A percentile compares a stretch with the other conserved stretches of the same genome.
These are phyloP conservation scores for Phialocephala sp. DNA, from an alignment of 2,329 filamentous ascomycete genomes.

Conservation along the genomic window DNA sequence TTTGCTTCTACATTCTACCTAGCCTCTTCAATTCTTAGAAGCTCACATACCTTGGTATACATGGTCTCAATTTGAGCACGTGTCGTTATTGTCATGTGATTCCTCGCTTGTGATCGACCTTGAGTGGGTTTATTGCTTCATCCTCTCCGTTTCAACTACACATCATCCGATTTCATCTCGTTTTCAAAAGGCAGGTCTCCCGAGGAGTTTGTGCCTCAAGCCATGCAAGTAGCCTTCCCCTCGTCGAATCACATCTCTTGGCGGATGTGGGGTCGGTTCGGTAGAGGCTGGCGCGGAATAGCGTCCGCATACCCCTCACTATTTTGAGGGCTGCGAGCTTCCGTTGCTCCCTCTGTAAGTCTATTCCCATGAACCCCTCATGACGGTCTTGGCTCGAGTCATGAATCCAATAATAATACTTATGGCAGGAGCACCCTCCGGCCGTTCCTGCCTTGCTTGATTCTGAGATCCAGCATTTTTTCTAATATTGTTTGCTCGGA, in stretches of 20 bases:
- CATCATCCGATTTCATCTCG: background rate
- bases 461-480: background rate
- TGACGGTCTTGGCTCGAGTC: background rate
- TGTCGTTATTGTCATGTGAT: too few relatives aligned
- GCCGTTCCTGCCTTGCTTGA: background rate
- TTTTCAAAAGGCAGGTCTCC: background rate
- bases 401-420: background rate
- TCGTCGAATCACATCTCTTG: slow-evolving; percentile 3
- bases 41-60: too few relatives aligned
- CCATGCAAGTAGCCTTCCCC: background rate
- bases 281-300: slow-evolving; percentile 9
- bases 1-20: background rate
- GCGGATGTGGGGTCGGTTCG: slow-evolving; percentile 5
- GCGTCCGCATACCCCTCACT: slow-evolving; percentile 13
- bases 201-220: background rate
- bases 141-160: background rate
- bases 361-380: slow-evolving; percentile 11
- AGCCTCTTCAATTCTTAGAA: background rate
- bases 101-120: too few relatives aligned
- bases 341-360: slow-evolving; percentile 11
- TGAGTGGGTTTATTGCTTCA: background rate
- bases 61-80: too few relatives aligned
- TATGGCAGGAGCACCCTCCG: background rate
- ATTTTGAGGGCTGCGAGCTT: slow-evolving; percentile 6
- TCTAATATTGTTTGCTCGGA: background rate